Percentiles rank a stretch among this genome's conserved stretches.
Evolutionary conservation across 768 basidiomycete genomes (phyloP).

Genomic region (Boletus vermiculosoides): DNA sequence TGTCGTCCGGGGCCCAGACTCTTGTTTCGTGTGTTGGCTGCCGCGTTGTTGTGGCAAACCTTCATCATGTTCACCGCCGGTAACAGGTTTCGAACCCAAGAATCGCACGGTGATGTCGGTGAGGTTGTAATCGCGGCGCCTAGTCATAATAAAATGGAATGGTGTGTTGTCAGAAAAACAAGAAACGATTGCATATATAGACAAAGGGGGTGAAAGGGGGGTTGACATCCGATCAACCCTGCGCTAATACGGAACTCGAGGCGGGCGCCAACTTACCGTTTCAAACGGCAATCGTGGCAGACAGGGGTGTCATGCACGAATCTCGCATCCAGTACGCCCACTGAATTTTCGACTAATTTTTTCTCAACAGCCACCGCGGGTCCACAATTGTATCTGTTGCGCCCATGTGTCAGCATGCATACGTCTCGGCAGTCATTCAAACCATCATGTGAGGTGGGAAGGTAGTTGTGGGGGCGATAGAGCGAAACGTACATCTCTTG

Average conservation of each 20-base stretch:
- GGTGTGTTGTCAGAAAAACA: slow-evolving; percentile 14
- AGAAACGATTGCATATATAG: slow-evolving; percentile 4
- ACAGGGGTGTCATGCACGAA: slow-evolving; percentile 53
- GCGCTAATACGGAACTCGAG: slow-evolving; percentile 7
- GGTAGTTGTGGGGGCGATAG: neutral
- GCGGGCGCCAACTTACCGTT: slow-evolving; percentile 43
- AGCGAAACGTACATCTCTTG: slow-evolving; percentile 50
- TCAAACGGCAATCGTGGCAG: slow-evolving; percentile 59
- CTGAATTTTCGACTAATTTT: slow-evolving; percentile 22
- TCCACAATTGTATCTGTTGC: slow-evolving; percentile 54
- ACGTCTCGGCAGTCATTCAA: slow-evolving; percentile 4
- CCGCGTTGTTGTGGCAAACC: slow-evolving; percentile 23
- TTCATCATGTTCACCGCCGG: slow-evolving; percentile 29
- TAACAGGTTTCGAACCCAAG: slow-evolving; percentile 33
- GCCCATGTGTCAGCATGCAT: slow-evolving; percentile 18
- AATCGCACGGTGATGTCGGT: slow-evolving; percentile 63
- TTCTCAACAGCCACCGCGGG: slow-evolving; percentile 53
- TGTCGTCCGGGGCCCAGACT: slow-evolving; percentile 37
- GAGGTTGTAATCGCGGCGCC: slow-evolving; percentile 48
- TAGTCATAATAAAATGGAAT: slow-evolving; percentile 18
- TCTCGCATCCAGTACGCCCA: slow-evolving; percentile 31
- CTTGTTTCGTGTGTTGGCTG: slow-evolving; percentile 29
- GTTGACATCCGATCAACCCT: slow-evolving; percentile 6
- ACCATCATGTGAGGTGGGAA: slow-evolving; percentile 6
- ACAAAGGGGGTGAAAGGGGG: neutral